phyloP scores from a whole-genome alignment of 495 filamentous ascomycete species.

The Lepraria neglecta region DNA sequence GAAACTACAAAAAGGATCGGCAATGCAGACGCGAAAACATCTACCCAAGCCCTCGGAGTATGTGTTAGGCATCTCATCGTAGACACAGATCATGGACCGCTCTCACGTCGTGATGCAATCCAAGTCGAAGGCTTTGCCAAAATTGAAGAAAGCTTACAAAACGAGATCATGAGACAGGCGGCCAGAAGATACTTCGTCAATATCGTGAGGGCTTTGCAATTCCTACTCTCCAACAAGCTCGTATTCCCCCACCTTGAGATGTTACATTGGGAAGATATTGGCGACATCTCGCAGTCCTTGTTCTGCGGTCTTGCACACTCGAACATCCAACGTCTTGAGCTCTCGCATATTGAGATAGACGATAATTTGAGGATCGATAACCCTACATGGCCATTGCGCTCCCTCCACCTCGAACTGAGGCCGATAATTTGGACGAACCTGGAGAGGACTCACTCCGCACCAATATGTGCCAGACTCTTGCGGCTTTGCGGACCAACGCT shows the following conservation, averaged over 20 bases:
- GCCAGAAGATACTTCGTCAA: neutral
- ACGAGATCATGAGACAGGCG: neutral
- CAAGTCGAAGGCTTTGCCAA: neutral
- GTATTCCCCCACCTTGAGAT: constrained; percentile 17
- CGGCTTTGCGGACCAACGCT: constrained; percentile 9
- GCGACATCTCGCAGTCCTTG: constrained; percentile 2
- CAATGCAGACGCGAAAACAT: too few species aligned
- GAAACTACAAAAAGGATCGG: neutral
- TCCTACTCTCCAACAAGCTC: constrained; percentile 1
- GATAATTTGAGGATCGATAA: neutral
- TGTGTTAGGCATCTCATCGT: neutral
- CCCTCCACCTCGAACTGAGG: neutral
- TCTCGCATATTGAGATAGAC: neutral
- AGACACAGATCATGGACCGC: neutral
- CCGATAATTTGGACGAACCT: neutral
- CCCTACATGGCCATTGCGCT: constrained; percentile 9
- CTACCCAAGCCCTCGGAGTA: neutral
- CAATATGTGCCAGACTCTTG: constrained; percentile 5
- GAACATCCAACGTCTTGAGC: constrained; percentile 7
- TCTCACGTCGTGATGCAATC: neutral
- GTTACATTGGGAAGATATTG: constrained; percentile 5
- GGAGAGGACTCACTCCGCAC: neutral
- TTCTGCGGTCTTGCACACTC: constrained; percentile 1
- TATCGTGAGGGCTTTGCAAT: neutral
- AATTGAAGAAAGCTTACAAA: neutral